Conservation (phyloP, 805 yeast genomes). For the Barnettozyma sp. region DNA sequence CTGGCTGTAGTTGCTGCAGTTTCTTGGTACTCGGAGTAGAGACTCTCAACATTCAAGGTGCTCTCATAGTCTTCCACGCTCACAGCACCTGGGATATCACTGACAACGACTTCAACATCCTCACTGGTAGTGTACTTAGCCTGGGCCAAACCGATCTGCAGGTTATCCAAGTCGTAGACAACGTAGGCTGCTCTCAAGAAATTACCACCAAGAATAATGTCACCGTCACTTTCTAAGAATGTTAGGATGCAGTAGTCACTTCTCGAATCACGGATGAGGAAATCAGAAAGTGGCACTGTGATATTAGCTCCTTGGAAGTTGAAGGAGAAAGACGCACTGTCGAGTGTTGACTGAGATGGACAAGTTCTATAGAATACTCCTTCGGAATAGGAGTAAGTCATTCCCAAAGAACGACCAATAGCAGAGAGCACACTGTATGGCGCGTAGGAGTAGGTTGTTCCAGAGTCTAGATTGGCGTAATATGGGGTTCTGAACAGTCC, state of each 20-base stretch:
- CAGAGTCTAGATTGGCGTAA: constrained; percentile 38
- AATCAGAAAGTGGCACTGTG: constrained; percentile 38
- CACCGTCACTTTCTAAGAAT: constrained; percentile 43
- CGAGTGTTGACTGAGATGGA: constrained; percentile 16
- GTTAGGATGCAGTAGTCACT: constrained; percentile 39
- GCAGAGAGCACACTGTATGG: constrained; percentile 31
- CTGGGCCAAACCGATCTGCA: constrained; percentile 40
- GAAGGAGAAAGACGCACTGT: constrained; percentile 19
- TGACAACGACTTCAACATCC: constrained; percentile 39
- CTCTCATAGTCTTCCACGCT: constrained; percentile 2
- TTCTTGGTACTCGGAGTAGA: too few species aligned
- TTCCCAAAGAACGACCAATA: constrained; percentile 35
- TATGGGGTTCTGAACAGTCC: constrained; percentile 5
- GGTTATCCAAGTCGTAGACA: constrained; percentile 46
- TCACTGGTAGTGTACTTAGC: constrained; percentile 31
- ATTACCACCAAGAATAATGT: constrained; percentile 43
- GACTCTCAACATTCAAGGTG: constrained; percentile 7
- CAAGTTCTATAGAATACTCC: constrained; percentile 47
- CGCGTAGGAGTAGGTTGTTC: constrained; percentile 38
- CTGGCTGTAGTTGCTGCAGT: constrained; percentile 1
- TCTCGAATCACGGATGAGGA: constrained; percentile 23
- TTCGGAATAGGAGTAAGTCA: constrained; percentile 32
- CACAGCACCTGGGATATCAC: constrained; percentile 44
- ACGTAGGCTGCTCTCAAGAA: constrained; percentile 46
- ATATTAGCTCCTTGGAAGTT: constrained; percentile 52